Evolutionary conservation across 106 monocot genomes (phyloP), one percentile per base, ranked within the genome.

Genomic region (Dactylorhiza incarnata): DNA sequence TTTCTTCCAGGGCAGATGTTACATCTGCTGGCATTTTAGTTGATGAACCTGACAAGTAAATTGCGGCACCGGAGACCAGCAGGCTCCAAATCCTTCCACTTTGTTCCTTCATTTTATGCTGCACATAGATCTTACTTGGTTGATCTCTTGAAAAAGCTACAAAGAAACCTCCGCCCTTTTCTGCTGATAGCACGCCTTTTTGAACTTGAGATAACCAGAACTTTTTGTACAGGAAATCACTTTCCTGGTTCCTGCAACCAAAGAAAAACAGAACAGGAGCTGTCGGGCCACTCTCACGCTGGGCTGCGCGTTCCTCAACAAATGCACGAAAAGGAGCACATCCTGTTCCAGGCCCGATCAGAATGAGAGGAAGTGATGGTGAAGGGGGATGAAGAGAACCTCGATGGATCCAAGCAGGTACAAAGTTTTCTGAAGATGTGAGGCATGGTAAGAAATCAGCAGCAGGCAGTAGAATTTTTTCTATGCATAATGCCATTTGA

Each of bases 61-160:
- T 62, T 13, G 81, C 81, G 59, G 90, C 93, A 58, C 94, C 91
- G 7, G 69, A 66, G 53, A 53, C 77, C 70, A 93, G 72, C 50
- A 90, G 25, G 47, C 75, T 82, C 93, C 93, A 97, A 25, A 97
- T 79, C 69, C 85, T 87, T 70, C 11, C 54, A 68, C 97, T 87
- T 80, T 89, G 77, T 80, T 97, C 87, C 76, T 87, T 94, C 83
- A 94, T 94, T 82, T 91, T 97, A 74, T 97, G 90, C 76, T 97
- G 93, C 81, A 91, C 97, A 75, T 94, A 94, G 8, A 94, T 75
- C 84, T 97, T 97, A 5, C 66, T 79, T 15, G 83, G 87, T 75
- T 94, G 91, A 77, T 97, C 97, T 54, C 97, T 87, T 16, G 93
- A 97, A 77, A 94, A 97, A 0, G 97, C 97, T 23, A 89, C 91